Percentiles rank a stretch among this genome's conserved stretches.
phyloP scores from a whole-genome alignment of 164 flowering plant genomes.

The Taxillus chinensis region DNA sequence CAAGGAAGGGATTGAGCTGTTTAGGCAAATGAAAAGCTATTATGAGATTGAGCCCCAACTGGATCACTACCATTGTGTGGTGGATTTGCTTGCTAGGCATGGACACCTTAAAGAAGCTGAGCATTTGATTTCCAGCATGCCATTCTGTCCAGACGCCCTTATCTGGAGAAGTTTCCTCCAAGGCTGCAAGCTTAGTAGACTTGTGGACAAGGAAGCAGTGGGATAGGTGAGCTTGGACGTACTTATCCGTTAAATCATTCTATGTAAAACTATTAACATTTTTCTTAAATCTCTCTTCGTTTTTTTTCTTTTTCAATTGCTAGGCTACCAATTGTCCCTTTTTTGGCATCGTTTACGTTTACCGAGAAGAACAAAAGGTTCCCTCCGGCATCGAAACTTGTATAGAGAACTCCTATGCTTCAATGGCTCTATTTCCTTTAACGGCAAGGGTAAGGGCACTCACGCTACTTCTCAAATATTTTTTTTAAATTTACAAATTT shows the following conservation, averaged over 20 bases:
- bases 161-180: conserved; percentile 71
- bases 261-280: not conserved
- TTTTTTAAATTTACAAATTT: no score
- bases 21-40: conserved; percentile 30
- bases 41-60: conserved; percentile 59
- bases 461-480: no score
- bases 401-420: no score
- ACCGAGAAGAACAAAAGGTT: no score
- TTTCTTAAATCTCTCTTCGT: no score
- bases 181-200: conserved; percentile 36
- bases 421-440: no score
- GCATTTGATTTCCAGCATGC: conserved; percentile 48
- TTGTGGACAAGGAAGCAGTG: conserved; percentile 5
- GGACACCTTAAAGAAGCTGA: conserved; percentile 68
- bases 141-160: conserved; percentile 51
- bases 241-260: not conserved
- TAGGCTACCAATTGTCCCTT: no score
- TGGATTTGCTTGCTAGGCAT: conserved; percentile 50
- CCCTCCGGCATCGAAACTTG: no score
- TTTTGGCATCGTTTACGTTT: no score
- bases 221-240: not conserved
- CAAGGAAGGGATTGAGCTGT: conserved; percentile 59
- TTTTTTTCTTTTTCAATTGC: not conserved
- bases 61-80: conserved; percentile 60
- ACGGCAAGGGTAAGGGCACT: no score